Conservation (phyloP, 179 eudicot genomes). For the Silene coronaria region DNA sequence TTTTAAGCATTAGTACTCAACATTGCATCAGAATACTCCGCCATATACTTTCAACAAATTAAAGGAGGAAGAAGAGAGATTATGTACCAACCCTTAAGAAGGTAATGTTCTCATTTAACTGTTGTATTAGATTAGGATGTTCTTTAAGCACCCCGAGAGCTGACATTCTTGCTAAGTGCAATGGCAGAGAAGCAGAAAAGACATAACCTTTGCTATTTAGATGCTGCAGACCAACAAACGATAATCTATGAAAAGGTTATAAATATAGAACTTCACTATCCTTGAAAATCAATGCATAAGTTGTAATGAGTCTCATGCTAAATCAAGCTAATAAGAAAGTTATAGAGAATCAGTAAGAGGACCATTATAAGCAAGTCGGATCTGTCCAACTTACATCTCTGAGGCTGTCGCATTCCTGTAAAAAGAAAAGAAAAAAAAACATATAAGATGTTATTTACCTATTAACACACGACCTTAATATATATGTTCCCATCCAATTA, state of each 20-base stretch:
- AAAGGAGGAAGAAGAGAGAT: background rate
- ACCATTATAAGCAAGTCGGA: slow-evolving; percentile 3
- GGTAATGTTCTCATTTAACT: slow-evolving; percentile 54
- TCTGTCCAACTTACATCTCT: slow-evolving; percentile 68
- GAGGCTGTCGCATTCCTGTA: slow-evolving; percentile 77
- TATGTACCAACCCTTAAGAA: slow-evolving; percentile 55
- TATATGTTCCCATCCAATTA: background rate
- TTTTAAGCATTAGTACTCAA: background rate
- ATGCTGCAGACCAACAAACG: slow-evolving; percentile 44
- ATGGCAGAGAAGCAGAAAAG: slow-evolving; percentile 97
- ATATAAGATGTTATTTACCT: background rate
- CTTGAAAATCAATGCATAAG: no score
- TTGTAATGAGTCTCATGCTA: no score
- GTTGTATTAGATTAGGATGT: slow-evolving; percentile 51
- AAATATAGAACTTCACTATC: background rate
- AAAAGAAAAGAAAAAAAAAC: background rate
- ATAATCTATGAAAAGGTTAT: background rate
- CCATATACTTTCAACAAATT: no score
- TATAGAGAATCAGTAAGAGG: no score
- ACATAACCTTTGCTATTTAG: slow-evolving; percentile 89
- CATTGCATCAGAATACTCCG: background rate
- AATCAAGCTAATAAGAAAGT: no score
- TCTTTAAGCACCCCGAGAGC: slow-evolving; percentile 78
- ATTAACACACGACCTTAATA: background rate
- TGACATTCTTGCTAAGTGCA: slow-evolving; percentile 81